Percentiles rank a stretch among this genome's conserved stretches.
phyloP scores from a whole-genome alignment of 164 flowering plant species.

The Sedum album region DNA sequence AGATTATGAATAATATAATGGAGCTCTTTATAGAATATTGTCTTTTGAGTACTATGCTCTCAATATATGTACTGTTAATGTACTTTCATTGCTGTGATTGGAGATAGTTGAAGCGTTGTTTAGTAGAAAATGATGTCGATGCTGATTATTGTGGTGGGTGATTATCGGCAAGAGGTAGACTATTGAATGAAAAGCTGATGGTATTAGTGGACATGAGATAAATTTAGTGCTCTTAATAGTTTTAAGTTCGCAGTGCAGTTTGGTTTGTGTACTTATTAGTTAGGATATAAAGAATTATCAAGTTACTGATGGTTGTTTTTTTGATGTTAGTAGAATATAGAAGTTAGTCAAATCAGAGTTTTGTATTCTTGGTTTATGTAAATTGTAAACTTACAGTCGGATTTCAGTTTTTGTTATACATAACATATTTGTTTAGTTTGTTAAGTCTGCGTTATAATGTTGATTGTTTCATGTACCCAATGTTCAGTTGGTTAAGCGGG shows the following conservation, averaged over 20 bases:
- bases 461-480: neutral
- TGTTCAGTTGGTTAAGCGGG: neutral
- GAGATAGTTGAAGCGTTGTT: neutral
- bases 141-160: neutral
- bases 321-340: neutral
- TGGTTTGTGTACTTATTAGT: neutral
- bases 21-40: neutral
- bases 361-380: neutral
- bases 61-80: neutral
- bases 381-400: neutral
- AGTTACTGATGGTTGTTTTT: neutral
- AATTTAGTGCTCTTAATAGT: neutral
- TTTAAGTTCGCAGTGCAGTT: neutral
- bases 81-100: neutral
- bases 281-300: neutral
- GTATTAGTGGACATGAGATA: neutral
- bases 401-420: neutral
- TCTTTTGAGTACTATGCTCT: neutral
- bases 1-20: neutral
- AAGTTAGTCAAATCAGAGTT: neutral
- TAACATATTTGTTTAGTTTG: neutral
- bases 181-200: neutral
- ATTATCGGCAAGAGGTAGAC: neutral
- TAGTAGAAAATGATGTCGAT: neutral
- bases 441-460: neutral